phyloP scores from a whole-genome alignment of 73 alveolate species.

The Tetrahymena malaccensis region DNA sequence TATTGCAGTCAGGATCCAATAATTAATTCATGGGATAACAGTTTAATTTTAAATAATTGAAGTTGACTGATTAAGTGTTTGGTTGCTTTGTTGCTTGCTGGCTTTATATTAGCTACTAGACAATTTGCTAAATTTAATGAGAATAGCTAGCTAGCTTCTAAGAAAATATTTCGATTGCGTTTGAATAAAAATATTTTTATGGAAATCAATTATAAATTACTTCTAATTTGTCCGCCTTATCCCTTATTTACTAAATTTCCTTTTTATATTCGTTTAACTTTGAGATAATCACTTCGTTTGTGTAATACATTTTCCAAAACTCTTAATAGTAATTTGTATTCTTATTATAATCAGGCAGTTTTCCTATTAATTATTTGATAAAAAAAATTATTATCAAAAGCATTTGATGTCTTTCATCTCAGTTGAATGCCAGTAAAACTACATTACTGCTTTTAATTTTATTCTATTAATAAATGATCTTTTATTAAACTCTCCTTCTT shows the following conservation, averaged over 20 bases:
- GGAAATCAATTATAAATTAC: background rate
- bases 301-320: background rate
- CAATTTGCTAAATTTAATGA: background rate
- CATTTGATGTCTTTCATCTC: background rate
- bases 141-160: background rate
- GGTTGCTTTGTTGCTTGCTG: background rate
- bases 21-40: background rate
- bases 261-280: background rate
- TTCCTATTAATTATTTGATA: background rate
- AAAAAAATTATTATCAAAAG: background rate
- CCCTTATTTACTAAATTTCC: background rate
- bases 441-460: background rate
- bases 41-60: no score
- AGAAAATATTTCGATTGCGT: background rate
- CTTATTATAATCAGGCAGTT: background rate
- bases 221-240: background rate
- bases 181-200: no score
- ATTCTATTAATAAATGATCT: background rate
- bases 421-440: background rate
- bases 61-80: background rate
- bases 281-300: background rate
- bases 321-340: background rate
- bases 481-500: background rate
- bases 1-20: background rate
- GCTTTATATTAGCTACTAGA: background rate